phyloP scores from a whole-genome alignment of 2,329 filamentous ascomycete genomes.

The Plectosphaerella cucumerina region DNA sequence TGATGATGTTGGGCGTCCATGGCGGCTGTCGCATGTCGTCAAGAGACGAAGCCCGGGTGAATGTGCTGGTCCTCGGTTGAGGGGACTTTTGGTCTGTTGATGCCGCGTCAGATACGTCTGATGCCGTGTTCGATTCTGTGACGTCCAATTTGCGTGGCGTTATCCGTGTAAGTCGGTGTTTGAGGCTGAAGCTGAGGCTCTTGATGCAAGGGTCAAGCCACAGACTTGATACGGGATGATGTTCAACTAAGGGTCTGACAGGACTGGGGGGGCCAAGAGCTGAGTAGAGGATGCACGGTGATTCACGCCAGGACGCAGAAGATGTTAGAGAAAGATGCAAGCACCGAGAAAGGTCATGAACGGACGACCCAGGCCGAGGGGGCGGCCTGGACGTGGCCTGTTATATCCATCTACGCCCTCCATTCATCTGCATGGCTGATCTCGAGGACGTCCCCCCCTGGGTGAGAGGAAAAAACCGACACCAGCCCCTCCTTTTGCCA shows the following conservation, averaged over 20 bases:
- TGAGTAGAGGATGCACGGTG: not conserved
- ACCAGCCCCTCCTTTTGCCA: not conserved
- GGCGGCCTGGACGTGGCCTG: not conserved
- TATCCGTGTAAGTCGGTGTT: not conserved
- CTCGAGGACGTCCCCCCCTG: not conserved
- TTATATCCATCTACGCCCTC: constrained; percentile 1
- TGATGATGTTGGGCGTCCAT: constrained; percentile 46
- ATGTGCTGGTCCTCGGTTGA: not conserved
- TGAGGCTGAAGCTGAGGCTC: constrained; percentile 1
- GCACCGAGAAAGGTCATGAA: not conserved
- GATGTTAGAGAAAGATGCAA: not conserved
- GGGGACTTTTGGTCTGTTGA: not conserved
- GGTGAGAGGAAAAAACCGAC: not conserved
- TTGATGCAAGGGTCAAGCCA: not conserved
- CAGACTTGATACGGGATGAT: not conserved
- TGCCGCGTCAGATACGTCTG: too few relatives aligned
- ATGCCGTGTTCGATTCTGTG: too few relatives aligned
- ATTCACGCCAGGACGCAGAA: not conserved
- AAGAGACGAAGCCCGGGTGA: constrained; percentile 1
- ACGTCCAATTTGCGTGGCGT: not conserved
- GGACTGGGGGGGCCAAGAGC: not conserved
- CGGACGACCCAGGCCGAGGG: not conserved
- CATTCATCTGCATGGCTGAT: not conserved
- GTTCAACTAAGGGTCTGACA: not conserved
- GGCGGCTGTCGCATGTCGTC: constrained; percentile 41